phyloP scores from a whole-genome alignment of 176 grass and related monocot genomes.

The Triticum turgidum region DNA sequence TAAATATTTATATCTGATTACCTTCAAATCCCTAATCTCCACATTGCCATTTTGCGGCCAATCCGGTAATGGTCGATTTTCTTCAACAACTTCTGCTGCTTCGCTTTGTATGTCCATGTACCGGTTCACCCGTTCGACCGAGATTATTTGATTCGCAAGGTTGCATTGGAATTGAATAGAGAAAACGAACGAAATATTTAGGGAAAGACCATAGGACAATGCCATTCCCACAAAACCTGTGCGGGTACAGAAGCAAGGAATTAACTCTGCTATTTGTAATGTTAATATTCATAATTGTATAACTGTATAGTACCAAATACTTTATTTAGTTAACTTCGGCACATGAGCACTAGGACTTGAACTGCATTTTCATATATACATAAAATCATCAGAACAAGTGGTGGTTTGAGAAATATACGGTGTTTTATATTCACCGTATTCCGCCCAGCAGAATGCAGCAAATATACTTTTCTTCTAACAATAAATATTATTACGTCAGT shows the following conservation, averaged over 20 bases:
- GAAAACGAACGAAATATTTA: constrained; percentile 58
- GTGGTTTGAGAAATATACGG: background rate
- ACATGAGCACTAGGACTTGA: background rate
- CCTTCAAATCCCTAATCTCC: constrained; percentile 72
- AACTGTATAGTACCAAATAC: background rate
- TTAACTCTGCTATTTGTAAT: background rate
- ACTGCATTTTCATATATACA: background rate
- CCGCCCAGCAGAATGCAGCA: background rate
- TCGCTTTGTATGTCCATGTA: constrained; percentile 79
- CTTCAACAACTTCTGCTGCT: constrained; percentile 60
- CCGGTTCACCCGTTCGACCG: constrained; percentile 84
- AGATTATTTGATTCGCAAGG: constrained; percentile 76
- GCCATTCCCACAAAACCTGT: constrained; percentile 94
- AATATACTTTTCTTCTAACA: background rate
- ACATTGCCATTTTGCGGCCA: constrained; percentile 72
- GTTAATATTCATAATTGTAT: background rate
- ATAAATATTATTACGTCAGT: background rate
- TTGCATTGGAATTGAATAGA: constrained; percentile 83
- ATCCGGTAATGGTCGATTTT: constrained; percentile 46
- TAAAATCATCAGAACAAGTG: background rate
- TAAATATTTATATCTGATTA: constrained; percentile 21
- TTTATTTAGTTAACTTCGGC: background rate
- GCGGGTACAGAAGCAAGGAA: background rate
- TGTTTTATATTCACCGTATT: background rate
- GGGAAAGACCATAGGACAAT: constrained; percentile 83